Evolutionary conservation across 305 asterid species (phyloP).

Genomic region (Lippia alba): DNA sequence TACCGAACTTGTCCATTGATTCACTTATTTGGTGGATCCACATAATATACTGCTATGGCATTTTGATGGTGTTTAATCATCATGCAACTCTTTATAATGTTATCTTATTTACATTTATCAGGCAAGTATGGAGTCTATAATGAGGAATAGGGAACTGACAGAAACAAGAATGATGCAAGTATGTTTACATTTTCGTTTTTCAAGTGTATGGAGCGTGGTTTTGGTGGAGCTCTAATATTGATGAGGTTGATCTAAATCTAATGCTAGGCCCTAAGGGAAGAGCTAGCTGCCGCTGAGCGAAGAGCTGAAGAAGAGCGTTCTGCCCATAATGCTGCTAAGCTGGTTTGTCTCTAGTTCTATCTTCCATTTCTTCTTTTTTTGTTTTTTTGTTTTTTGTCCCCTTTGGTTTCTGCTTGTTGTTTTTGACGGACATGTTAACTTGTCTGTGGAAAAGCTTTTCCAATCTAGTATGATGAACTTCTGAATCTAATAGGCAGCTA

Average conservation of each 20-base stretch:
- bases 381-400: neutral
- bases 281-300: slow-evolving; percentile 85
- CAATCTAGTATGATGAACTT: slow-evolving; percentile 36
- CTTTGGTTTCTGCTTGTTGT: slow-evolving; percentile 5
- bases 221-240: slow-evolving; percentile 35
- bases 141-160: slow-evolving; percentile 95
- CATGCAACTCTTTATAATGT: slow-evolving; percentile 10
- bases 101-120: slow-evolving; percentile 39
- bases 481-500: slow-evolving; percentile 71
- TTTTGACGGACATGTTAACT: slow-evolving; percentile 20
- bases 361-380: slow-evolving; percentile 10
- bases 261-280: slow-evolving; percentile 90
- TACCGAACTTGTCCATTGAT: slow-evolving; percentile 20
- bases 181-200: slow-evolving; percentile 39
- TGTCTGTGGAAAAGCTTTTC: slow-evolving; percentile 29
- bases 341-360: slow-evolving; percentile 53
- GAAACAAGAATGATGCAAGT: slow-evolving; percentile 99
- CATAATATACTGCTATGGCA: slow-evolving; percentile 19
- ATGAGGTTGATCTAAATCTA: slow-evolving; percentile 30
- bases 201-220: slow-evolving; percentile 36
- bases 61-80: slow-evolving; percentile 25
- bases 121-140: slow-evolving; percentile 88
- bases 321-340: slow-evolving; percentile 86
- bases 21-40: slow-evolving; percentile 19
- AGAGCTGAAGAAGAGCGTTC: slow-evolving; percentile 99